Conservation (phyloP, 2,329 filamentous ascomycete species). For the Colletotrichum sojae region DNA sequence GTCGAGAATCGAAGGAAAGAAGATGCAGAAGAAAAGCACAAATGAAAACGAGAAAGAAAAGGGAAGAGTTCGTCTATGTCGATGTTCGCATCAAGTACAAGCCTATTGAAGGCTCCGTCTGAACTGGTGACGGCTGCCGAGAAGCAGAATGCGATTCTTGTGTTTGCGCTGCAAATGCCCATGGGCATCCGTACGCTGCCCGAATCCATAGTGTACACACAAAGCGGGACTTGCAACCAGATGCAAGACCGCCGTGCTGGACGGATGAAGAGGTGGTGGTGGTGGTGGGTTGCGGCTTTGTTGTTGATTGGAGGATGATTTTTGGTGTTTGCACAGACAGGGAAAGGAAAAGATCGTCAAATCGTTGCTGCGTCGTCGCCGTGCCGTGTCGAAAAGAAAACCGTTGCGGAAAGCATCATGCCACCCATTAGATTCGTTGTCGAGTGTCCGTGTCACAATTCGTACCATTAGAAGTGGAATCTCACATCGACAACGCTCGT, state of each 20-base stretch:
- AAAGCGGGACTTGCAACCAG: conserved; percentile 45
- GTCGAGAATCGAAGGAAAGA: conserved; percentile 23
- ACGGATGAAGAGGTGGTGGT: conserved; percentile 39
- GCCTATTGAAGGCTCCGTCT: conserved; percentile 39
- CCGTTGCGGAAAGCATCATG: conserved; percentile 42
- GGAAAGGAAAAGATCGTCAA: conserved; percentile 56
- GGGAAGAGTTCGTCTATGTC: conserved; percentile 41
- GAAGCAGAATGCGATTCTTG: conserved; percentile 41
- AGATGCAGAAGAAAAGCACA: conserved; percentile 17
- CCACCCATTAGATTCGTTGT: conserved; percentile 41
- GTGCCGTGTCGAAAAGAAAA: conserved; percentile 49
- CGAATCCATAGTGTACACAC: conserved; percentile 42
- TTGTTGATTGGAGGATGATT: conserved; percentile 29
- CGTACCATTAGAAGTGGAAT: conserved; percentile 32
- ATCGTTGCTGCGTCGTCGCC: conserved; percentile 56
- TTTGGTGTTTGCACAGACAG: conserved; percentile 47
- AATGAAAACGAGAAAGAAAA: conserved; percentile 19
- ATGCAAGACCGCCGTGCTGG: conserved; percentile 49
- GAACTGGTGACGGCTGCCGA: conserved; percentile 41
- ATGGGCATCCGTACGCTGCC: conserved; percentile 36
- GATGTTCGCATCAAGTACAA: conserved; percentile 42
- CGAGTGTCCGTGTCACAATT: conserved; percentile 37
- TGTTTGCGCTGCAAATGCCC: conserved; percentile 39
- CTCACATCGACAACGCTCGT: conserved; percentile 23
- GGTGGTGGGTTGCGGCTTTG: conserved; percentile 29